Evolutionary conservation across 1,284 basidiomycete genomes (phyloP).

Genomic region (Malassezia equina): DNA sequence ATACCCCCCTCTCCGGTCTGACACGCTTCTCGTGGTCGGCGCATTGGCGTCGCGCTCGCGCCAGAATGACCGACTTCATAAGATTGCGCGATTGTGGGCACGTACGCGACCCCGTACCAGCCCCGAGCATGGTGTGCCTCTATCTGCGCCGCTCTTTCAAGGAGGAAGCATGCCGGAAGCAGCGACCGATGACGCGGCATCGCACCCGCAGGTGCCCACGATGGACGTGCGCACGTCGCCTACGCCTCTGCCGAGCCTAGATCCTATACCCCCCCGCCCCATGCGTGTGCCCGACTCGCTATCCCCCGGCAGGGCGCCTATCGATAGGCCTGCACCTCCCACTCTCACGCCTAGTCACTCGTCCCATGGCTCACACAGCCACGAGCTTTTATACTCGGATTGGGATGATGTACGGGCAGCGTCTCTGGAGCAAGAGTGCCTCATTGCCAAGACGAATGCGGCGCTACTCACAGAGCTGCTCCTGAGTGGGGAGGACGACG

Average conservation of each 20-base stretch:
- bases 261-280: neutral
- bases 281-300: neutral
- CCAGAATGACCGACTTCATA: neutral
- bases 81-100: conserved; percentile 9
- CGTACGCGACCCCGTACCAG: conserved; percentile 5
- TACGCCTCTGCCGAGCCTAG: neutral
- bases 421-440: neutral
- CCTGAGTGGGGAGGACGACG: neutral
- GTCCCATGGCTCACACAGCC: neutral
- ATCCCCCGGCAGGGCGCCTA: neutral
- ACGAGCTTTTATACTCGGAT: neutral
- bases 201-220: too few relatives aligned
- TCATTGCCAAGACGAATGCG: conserved; percentile 6
- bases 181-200: too few relatives aligned
- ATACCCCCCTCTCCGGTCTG: neutral
- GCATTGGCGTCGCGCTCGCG: conserved; percentile 8
- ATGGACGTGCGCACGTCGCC: too few relatives aligned
- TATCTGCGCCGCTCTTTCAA: conserved; percentile 7
- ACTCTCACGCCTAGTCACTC: neutral
- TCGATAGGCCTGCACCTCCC: neutral
- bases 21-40: conserved; percentile 1
- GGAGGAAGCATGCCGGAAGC: neutral
- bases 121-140: conserved; percentile 2
- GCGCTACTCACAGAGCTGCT: conserved; percentile 3
- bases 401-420: neutral